Conservation (phyloP, 2,329 filamentous ascomycete species). For the Fusarium subtropicale region DNA sequence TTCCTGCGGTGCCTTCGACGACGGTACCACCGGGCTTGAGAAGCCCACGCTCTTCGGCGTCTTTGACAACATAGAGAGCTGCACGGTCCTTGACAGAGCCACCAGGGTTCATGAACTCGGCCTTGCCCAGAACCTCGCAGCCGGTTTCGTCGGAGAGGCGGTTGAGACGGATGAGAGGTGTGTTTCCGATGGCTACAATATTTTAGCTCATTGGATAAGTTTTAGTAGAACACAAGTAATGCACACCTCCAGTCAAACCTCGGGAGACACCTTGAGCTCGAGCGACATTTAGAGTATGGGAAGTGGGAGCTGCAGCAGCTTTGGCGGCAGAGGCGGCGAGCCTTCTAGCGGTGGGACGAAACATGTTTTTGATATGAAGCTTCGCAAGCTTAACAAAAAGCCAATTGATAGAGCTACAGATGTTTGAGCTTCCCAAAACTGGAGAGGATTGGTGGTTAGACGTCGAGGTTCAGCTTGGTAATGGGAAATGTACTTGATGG, state of each 20-base stretch:
- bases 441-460: conserved; percentile 17
- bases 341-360: conserved; percentile 74
- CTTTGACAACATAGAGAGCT: conserved; percentile 90
- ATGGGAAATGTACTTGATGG: conserved; percentile 32
- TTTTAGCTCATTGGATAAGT: background rate
- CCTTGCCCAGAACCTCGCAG: conserved; percentile 94
- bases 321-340: conserved; percentile 69
- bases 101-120: conserved; percentile 98
- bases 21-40: conserved; percentile 90
- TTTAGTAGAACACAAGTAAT: background rate
- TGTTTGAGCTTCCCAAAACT: conserved; percentile 9
- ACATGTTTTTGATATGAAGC: conserved; percentile 62
- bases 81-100: conserved; percentile 97
- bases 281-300: conserved; percentile 78
- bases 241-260: conserved; percentile 82
- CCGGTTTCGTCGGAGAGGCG: conserved; percentile 89
- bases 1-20: conserved; percentile 95
- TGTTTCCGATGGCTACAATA: conserved; percentile 89
- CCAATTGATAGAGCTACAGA: conserved; percentile 31
- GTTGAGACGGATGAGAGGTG: conserved; percentile 91
- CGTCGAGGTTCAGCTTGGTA: conserved; percentile 24
- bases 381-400: conserved; percentile 9
- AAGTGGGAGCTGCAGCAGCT: conserved; percentile 57
- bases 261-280: conserved; percentile 82
- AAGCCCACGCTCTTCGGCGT: conserved; percentile 89